Percentiles rank a stretch among this genome's conserved stretches.
These are phyloP conservation scores for Erythrophleum fordii DNA, from an alignment of 306 rosid species.

Conservation along the genomic window DNA sequence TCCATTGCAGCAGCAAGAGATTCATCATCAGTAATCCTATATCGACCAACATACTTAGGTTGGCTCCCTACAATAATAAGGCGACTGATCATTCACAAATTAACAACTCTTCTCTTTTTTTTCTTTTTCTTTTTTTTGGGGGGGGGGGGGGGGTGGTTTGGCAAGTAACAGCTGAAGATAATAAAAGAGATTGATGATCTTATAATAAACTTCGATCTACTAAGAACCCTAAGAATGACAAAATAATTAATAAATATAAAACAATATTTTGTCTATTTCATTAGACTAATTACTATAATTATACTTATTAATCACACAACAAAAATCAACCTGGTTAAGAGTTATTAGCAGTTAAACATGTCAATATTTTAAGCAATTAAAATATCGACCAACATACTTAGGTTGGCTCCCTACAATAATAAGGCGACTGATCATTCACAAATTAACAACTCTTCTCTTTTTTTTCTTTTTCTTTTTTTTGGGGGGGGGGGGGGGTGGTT, in stretches of 20 bases:
- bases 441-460: conserved; percentile 3
- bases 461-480: background rate
- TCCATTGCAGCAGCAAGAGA: conserved; percentile 91
- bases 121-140: background rate
- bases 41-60: conserved; percentile 78
- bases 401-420: conserved; percentile 70
- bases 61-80: conserved; percentile 62
- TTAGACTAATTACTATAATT: background rate
- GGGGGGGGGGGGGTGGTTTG: background rate
- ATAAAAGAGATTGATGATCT: background rate
- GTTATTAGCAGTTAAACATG: background rate
- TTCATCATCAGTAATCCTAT: conserved; percentile 80
- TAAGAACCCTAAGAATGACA: background rate
- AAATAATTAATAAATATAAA: background rate
- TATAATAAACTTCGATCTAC: background rate
- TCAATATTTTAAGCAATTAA: background rate
- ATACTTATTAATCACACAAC: background rate
- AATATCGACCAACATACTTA: conserved; percentile 76
- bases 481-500: background rate
- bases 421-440: conserved; percentile 27
- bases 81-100: conserved; percentile 20
- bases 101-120: background rate
- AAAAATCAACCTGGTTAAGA: background rate
- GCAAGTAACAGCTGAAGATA: conserved; percentile 5
- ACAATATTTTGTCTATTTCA: background rate